phyloP scores from a whole-genome alignment of 371 early-diverging fungal genomes.

The Circinella minor region DNA sequence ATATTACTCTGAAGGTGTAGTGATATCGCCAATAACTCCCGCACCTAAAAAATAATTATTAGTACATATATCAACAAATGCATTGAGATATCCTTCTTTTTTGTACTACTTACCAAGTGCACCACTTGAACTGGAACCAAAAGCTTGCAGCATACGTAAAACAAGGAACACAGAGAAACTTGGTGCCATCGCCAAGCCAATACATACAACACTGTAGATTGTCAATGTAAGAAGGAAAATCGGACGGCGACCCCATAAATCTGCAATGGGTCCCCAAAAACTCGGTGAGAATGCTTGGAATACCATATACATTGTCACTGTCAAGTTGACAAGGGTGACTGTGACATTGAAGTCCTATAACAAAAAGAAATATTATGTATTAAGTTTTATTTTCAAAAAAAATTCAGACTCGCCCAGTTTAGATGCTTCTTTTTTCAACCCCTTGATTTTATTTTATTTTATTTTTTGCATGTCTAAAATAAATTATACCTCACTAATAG shows the following conservation, averaged over 20 bases:
- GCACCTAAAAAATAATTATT: slow-evolving; percentile 18
- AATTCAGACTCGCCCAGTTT: no score
- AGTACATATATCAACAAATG: no score
- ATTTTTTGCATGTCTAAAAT: background rate
- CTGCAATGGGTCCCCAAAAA: slow-evolving; percentile 32
- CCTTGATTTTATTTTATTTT: no score
- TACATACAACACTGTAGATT: slow-evolving; percentile 54
- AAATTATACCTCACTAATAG: slow-evolving; percentile 24
- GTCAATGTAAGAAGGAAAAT: slow-evolving; percentile 49
- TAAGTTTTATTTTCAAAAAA: no score
- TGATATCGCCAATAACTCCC: slow-evolving; percentile 55
- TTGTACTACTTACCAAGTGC: slow-evolving; percentile 44
- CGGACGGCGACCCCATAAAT: slow-evolving; percentile 28
- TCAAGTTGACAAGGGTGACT: slow-evolving; percentile 20
- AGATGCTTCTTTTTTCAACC: no score
- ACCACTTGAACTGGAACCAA: slow-evolving; percentile 62
- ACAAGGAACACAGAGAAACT: slow-evolving; percentile 53
- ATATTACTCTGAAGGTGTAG: slow-evolving; percentile 50
- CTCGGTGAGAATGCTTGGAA: slow-evolving; percentile 26
- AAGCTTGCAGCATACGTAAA: slow-evolving; percentile 63
- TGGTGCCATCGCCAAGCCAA: slow-evolving; percentile 59
- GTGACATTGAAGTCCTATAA: slow-evolving; percentile 22
- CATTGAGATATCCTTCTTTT: background rate
- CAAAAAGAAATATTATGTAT: background rate
- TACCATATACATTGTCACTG: slow-evolving; percentile 26